Conservation (phyloP, 2,329 filamentous ascomycete species). For the Colletotrichum sp. region DNA sequence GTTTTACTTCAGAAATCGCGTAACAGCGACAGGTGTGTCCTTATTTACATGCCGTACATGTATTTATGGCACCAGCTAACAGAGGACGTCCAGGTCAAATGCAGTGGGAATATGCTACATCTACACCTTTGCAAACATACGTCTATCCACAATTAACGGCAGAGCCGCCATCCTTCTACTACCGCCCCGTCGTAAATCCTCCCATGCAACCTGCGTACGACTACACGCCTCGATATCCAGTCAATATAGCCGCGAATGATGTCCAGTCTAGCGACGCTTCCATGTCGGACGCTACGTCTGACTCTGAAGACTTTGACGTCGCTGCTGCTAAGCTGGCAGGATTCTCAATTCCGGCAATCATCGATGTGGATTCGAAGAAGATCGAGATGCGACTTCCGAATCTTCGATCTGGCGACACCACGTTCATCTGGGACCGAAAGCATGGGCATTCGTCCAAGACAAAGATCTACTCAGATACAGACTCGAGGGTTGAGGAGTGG, state of each 20-base stretch:
- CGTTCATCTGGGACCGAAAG: background rate
- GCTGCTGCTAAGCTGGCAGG: background rate
- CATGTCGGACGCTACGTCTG: background rate
- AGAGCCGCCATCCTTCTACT: background rate
- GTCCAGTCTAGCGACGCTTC: background rate
- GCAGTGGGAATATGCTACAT: background rate
- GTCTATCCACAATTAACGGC: background rate
- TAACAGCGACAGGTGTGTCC: background rate
- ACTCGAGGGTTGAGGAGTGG: background rate
- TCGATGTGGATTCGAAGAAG: constrained; percentile 6
- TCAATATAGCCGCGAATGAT: background rate
- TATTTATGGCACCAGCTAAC: background rate
- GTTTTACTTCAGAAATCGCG: constrained; percentile 4
- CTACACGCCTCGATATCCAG: background rate
- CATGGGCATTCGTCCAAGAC: background rate
- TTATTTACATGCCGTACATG: too few species aligned
- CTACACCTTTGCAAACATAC: background rate
- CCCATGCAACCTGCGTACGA: background rate
- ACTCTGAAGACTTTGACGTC: background rate
- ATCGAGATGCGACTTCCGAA: background rate
- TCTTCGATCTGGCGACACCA: background rate
- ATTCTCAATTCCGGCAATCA: background rate
- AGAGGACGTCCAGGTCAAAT: background rate
- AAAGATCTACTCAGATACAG: background rate
- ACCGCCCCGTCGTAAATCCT: background rate